Percentiles rank a stretch among this genome's conserved stretches.
Evolutionary conservation across 2,329 filamentous ascomycete genomes (phyloP).

Genomic region (Erysiphe neolycopersici): DNA sequence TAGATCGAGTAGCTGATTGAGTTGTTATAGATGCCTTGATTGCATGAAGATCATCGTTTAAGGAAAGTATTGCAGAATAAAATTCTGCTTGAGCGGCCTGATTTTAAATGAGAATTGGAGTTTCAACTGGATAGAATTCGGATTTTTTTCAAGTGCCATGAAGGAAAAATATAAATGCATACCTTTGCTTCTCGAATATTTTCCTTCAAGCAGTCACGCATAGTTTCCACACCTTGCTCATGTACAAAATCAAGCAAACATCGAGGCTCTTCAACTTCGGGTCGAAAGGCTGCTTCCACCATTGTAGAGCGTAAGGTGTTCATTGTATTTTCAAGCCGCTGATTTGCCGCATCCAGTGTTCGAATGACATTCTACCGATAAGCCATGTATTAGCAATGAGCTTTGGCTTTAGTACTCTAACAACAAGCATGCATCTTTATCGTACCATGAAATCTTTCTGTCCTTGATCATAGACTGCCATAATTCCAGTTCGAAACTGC

Average conservation of each 20-base stretch:
- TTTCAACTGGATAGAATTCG: not conserved
- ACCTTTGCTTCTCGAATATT: conserved; percentile 48
- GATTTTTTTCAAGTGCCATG: too few species aligned
- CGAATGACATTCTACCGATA: conserved; percentile 24
- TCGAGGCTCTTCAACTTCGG: conserved; percentile 28
- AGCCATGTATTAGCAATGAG: not conserved
- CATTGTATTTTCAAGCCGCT: conserved; percentile 38
- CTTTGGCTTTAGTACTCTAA: not conserved
- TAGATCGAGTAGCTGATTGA: conserved; percentile 11
- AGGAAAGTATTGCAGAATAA: conserved; percentile 37
- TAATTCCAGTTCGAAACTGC: conserved; percentile 24
- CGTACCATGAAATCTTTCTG: conserved; percentile 26
- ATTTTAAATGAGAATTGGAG: not conserved
- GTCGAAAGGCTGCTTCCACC: conserved; percentile 37
- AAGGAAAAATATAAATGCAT: not conserved
- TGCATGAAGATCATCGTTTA: conserved; percentile 44
- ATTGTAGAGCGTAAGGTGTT: conserved; percentile 32
- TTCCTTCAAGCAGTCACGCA: conserved; percentile 38
- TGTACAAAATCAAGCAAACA: conserved; percentile 54
- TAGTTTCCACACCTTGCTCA: conserved; percentile 36
- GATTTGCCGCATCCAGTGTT: conserved; percentile 38
- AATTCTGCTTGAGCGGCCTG: conserved; percentile 43
- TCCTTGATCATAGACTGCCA: conserved; percentile 27
- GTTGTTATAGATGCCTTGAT: conserved; percentile 23
- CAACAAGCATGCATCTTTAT: not conserved